A percentile compares a stretch with the other conserved stretches of the same genome.
These are phyloP conservation scores for Neurospora cerealis DNA, from an alignment of 495 filamentous ascomycete species.

Conservation along the genomic window DNA sequence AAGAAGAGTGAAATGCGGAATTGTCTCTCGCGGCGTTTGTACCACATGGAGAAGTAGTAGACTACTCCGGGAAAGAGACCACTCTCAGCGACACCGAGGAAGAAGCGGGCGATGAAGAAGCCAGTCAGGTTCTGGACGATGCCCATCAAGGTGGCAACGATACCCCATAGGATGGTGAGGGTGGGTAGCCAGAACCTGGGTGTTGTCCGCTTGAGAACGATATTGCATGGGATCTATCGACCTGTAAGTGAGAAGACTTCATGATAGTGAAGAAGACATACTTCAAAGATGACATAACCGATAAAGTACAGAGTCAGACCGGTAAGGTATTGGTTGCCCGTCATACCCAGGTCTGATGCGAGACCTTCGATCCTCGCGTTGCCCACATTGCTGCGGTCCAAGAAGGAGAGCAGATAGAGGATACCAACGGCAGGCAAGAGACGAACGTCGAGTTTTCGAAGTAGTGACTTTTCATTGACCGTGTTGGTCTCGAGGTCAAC, in stretches of 20 bases:
- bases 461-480: conserved; percentile 50
- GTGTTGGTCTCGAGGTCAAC: conserved; percentile 8
- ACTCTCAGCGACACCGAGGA: conserved; percentile 45
- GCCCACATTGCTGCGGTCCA: conserved; percentile 63
- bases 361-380: conserved; percentile 54
- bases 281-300: conserved; percentile 54
- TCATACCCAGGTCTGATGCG: conserved; percentile 52
- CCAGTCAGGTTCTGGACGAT: conserved; percentile 56
- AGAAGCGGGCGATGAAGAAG: conserved; percentile 54
- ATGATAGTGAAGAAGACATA: background rate
- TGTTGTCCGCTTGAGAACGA: conserved; percentile 61
- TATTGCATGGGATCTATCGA: conserved; percentile 56
- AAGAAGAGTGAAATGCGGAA: conserved; percentile 71
- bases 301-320: conserved; percentile 67
- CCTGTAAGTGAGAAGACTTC: background rate
- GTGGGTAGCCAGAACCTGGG: conserved; percentile 48
- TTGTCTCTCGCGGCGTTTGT: conserved; percentile 59
- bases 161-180: conserved; percentile 37
- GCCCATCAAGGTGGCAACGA: conserved; percentile 63
- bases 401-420: conserved; percentile 62
- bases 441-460: conserved; percentile 55
- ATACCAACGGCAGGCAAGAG: conserved; percentile 59
- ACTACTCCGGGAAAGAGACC: conserved; percentile 68
- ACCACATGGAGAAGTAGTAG: conserved; percentile 82
- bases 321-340: conserved; percentile 61